These are phyloP conservation scores for Phialophora tarda DNA, from an alignment of 2,329 filamentous ascomycete species.

Conservation along the genomic window DNA sequence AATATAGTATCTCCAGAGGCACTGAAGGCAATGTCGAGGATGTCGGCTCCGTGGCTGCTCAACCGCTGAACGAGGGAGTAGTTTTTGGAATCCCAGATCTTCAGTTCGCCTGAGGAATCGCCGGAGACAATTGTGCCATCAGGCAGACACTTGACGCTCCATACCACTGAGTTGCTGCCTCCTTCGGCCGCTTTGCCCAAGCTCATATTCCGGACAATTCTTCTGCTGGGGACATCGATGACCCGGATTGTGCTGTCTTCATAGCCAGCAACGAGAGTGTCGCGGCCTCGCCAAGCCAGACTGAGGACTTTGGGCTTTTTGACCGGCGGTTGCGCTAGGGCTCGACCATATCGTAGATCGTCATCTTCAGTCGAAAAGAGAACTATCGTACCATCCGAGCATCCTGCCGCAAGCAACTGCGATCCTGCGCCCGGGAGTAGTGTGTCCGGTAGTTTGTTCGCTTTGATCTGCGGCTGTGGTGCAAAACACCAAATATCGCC, in stretches of 20 bases:
- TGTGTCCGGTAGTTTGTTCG: conserved; percentile 43
- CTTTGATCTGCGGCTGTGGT: conserved; percentile 71
- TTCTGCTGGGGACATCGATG: conserved; percentile 81
- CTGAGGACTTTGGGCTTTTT: conserved; percentile 90
- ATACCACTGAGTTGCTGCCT: conserved; percentile 82
- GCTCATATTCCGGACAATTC: conserved; percentile 79
- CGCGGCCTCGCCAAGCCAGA: conserved; percentile 83
- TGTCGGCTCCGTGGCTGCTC: conserved; percentile 85
- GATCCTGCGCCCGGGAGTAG: conserved; percentile 49
- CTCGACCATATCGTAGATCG: conserved; percentile 78
- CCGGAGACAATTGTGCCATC: conserved; percentile 92
- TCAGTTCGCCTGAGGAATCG: conserved; percentile 90
- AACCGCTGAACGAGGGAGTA: conserved; percentile 87
- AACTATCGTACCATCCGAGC: conserved; percentile 87
- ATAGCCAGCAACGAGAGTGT: conserved; percentile 85
- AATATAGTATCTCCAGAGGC: conserved; percentile 80
- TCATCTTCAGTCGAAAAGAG: conserved; percentile 85
- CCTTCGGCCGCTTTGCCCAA: conserved; percentile 81
- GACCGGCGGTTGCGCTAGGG: conserved; percentile 75
- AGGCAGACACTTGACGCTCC: conserved; percentile 86
- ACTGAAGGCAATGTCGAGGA: conserved; percentile 83
- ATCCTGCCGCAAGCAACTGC: conserved; percentile 81
- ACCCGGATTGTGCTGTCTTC: conserved; percentile 95
- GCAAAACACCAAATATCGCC: conserved; percentile 97
- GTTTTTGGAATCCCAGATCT: conserved; percentile 91